phyloP scores from a whole-genome alignment of 345 rosid species.

The Isatis tinctoria region DNA sequence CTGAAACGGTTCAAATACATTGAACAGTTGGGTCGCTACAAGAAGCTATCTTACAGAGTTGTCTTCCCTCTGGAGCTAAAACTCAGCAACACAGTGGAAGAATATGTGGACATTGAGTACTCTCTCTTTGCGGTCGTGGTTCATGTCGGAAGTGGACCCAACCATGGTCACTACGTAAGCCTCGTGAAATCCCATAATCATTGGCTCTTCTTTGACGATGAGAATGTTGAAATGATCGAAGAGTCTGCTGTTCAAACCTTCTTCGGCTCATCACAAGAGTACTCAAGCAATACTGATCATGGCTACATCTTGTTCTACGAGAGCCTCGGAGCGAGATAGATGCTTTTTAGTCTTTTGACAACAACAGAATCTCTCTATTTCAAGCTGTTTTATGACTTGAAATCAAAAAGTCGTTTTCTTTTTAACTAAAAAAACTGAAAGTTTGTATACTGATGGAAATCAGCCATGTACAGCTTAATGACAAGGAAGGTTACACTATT shows the following conservation, averaged over 20 bases:
- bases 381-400: background rate
- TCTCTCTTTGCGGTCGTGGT: constrained; percentile 91
- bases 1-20: constrained; percentile 86
- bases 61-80: constrained; percentile 87
- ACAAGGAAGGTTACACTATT: constrained; percentile 4
- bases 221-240: constrained; percentile 86
- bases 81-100: constrained; percentile 81
- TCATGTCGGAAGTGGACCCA: constrained; percentile 93
- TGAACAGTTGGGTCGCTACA: constrained; percentile 87
- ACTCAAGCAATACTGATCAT: constrained; percentile 80
- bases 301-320: constrained; percentile 92
- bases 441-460: constrained; percentile 3
- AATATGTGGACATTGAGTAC: constrained; percentile 64
- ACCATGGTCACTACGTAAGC: constrained; percentile 93
- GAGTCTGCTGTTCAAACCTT: constrained; percentile 90
- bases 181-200: constrained; percentile 90
- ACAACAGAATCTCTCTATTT: background rate
- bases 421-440: background rate
- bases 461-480: constrained; percentile 14
- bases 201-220: constrained; percentile 90
- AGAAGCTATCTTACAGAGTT: constrained; percentile 80
- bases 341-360: constrained; percentile 28
- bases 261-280: constrained; percentile 89
- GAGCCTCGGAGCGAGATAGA: constrained; percentile 41
- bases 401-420: background rate